Base-by-base conservation (phyloP, 1,284 basidiomycete species). In the Phylloporus sp. region DNA sequence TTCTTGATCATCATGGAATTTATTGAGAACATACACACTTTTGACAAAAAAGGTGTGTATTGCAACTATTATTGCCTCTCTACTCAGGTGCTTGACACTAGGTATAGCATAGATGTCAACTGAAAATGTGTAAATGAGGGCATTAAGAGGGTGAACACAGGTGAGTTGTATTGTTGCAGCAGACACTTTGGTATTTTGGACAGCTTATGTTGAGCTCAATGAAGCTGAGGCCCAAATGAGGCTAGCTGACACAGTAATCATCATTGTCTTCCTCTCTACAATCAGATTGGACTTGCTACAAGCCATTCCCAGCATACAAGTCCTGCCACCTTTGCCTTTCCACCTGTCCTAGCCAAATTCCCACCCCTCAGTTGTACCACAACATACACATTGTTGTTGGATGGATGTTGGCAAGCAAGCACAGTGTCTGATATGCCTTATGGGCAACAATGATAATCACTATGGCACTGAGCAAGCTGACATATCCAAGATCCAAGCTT, bases 261-360 rank as follows among this genome's bases (percentile, higher is more conserved):
- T 75, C 77, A 52, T 73, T 71, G 15, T 73, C 66, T 60, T 76
- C 71, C 53, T 74, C 79, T 25, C 66, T 65, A 55, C 69, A 74
- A 41, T 75, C 66, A 8, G 79, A 75, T 71, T 85, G 81, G 73
- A 78, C 88, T 5, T 89, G 90, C 45, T 90, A 82, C 77, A 94
- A 78, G 70, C 89, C 91, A 77, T 94, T 93, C 80, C 94, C 93
- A 5, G 92, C 92, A 80, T 94, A 94, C 83, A 94, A 94, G 72
- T 90, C 92, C 66, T 92, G 80, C 64, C 93, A 81, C 62, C 92
- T 83, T 77, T 88, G 86, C 12, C 88, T 90, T 32, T 92, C 92
- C 4, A 93, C 79, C 86, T 89, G 74, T 93, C 91, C 73, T 88
- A 86, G 76, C 93, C 90, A 74, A 93, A 93, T 59, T 92, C 88